Base-by-base conservation (phyloP, 495 filamentous ascomycete species). In the Poronia punctata region DNA sequence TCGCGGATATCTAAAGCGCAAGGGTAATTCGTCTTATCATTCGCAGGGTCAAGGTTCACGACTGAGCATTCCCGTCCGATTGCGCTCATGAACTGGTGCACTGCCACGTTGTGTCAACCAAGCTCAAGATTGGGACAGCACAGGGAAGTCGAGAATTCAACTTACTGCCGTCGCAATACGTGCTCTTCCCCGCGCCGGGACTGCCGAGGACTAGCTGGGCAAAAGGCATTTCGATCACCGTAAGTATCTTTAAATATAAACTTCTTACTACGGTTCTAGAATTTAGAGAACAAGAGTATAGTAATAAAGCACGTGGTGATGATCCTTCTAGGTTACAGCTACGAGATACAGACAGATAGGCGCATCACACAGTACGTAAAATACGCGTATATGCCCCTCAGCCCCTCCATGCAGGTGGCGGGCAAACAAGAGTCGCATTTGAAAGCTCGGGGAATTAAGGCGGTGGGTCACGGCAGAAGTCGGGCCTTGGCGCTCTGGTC, bases 21-120 rank as follows among this genome's bases (percentile, higher is more conserved):
- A 4, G 80, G 78, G 53, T 88, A 90, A 26, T 68, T 79, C 2
- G 79, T 83, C 33, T 72, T 70, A 55, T 98, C 92, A 70, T 98
- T 98, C 31, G 92, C 92, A 23, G 92, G 92, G 66, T 98, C 92
- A 46, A 98, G 82, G 63, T 98, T 98, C 41, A 95, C 85, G 27
- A 95, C 76, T 9, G 88, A 92, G 68, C 86, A 95, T 66, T 92
- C 88, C 26, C 92, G 83, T 27, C 86, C 86, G 55, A 98, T 94
- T 35, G 92, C 89, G 40, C 78, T 78, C 70, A 96, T 82, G 72
- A 96, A 97, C 67, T 98, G 92, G 51, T 95, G 86, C 86, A 98
- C 71, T 77, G 17, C 26, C 20, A 33, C n/a, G 33, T 14, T 12
- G 3, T 12, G 6, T 15, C n/a, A 29, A 22, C 17, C 28, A n/a